Evolutionary conservation across 2,329 filamentous ascomycete species (phyloP).

Genomic region (Ceratocystis papillata): DNA sequence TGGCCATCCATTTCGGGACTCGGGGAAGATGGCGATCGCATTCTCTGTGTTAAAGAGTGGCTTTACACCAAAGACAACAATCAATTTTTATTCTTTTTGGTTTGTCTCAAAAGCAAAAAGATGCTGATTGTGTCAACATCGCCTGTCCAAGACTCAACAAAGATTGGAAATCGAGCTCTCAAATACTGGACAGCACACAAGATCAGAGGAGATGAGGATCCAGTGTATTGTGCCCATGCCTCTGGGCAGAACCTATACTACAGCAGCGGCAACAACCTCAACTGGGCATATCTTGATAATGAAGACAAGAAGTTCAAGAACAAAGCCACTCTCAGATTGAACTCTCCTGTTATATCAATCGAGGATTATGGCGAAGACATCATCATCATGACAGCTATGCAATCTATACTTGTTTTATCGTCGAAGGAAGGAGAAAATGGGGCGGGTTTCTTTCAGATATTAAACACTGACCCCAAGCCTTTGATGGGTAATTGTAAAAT

Average conservation of each 20-base stretch:
- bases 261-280: constrained; percentile 43
- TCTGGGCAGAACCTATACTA: constrained; percentile 47
- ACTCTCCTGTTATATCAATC: constrained; percentile 44
- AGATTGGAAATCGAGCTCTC: constrained; percentile 32
- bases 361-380: constrained; percentile 39
- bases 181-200: constrained; percentile 46
- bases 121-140: constrained; percentile 44
- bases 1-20: constrained; percentile 45
- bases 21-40: constrained; percentile 45
- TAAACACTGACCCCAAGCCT: constrained; percentile 16
- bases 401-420: constrained; percentile 43
- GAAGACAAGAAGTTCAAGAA: constrained; percentile 42
- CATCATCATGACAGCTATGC: constrained; percentile 41
- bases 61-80: constrained; percentile 45
- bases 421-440: neutral
- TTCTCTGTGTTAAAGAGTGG: constrained; percentile 56
- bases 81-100: constrained; percentile 51
- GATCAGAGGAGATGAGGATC: constrained; percentile 34
- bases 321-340: constrained; percentile 39
- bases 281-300: constrained; percentile 46
- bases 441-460: neutral
- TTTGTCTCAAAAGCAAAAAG: constrained; percentile 45
- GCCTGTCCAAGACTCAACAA: constrained; percentile 12
- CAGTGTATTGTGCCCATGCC: constrained; percentile 47
- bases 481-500: constrained; percentile 34